Conservation (phyloP, 768 basidiomycete species). For the Suillus variegatus region DNA sequence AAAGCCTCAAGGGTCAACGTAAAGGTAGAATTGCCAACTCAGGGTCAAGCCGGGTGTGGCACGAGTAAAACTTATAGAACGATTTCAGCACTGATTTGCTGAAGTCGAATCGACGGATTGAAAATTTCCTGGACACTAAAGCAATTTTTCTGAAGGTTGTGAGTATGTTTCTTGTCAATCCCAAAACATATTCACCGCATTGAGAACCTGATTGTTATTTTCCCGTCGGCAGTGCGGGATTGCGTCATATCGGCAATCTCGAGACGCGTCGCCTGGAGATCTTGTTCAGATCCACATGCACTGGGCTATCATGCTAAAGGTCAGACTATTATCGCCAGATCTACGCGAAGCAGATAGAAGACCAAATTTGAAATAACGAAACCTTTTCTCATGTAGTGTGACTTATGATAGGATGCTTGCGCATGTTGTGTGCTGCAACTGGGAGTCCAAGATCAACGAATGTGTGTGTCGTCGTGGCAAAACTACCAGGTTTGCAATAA, state of each 20-base stretch:
- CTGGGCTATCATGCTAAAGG: neutral
- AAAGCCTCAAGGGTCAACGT: neutral
- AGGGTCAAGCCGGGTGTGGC: neutral
- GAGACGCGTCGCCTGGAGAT: constrained; percentile 1
- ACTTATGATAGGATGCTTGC: too few relatives aligned
- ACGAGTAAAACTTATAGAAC: neutral
- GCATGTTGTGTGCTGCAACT: neutral
- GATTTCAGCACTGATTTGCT: neutral
- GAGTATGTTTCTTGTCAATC: neutral
- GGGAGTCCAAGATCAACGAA: neutral
- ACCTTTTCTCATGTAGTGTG: constrained; percentile 16
- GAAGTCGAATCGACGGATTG: too few relatives aligned
- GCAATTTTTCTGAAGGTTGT: neutral
- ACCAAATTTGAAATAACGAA: constrained; percentile 34
- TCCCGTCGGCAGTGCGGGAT: neutral
- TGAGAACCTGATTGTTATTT: neutral
- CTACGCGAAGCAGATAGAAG: constrained; percentile 10
- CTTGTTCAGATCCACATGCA: constrained; percentile 13
- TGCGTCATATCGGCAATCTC: neutral
- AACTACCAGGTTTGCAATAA: neutral
- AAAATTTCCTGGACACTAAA: neutral
- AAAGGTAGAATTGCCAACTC: neutral
- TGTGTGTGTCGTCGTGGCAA: neutral
- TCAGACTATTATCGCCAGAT: constrained; percentile 14
- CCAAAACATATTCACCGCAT: neutral